phyloP scores from a whole-genome alignment of 108 stramenopile species.

The Craspedostauros australis region DNA sequence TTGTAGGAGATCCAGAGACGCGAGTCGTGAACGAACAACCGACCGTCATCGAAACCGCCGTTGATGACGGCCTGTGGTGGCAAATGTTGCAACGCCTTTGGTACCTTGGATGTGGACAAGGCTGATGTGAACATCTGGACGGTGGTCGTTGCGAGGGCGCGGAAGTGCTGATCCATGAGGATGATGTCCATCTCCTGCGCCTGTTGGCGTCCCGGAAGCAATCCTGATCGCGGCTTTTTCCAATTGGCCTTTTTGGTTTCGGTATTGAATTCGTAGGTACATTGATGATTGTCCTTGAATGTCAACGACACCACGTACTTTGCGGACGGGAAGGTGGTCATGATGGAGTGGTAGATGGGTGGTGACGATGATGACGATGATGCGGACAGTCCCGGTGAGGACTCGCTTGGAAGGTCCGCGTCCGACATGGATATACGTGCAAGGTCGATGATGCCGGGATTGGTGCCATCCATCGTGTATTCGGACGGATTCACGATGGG shows the following conservation, averaged over 20 bases:
- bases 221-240: constrained; percentile 19
- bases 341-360: background rate
- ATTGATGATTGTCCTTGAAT: constrained; percentile 49
- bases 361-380: background rate
- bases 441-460: constrained; percentile 62
- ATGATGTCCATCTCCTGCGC: constrained; percentile 34
- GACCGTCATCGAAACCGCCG: constrained; percentile 70
- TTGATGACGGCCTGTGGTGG: too few species aligned
- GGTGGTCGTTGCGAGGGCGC: too few species aligned
- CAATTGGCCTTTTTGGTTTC: constrained; percentile 23
- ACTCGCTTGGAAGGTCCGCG: too few species aligned
- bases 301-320: constrained; percentile 16
- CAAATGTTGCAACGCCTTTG: too few species aligned
- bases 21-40: constrained; percentile 44
- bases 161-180: constrained; percentile 23
- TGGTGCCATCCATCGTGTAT: constrained; percentile 51
- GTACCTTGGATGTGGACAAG: too few species aligned
- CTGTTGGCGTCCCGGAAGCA: constrained; percentile 16
- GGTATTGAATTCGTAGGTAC: constrained; percentile 23
- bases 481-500: background rate
- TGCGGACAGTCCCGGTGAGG: constrained; percentile 12
- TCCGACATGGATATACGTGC: too few species aligned
- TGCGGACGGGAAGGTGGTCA: background rate
- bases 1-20: constrained; percentile 50
- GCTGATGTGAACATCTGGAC: too few species aligned